Conservation (phyloP, 78 protist genomes). For the Polysphondylium violaceum region DNA sequence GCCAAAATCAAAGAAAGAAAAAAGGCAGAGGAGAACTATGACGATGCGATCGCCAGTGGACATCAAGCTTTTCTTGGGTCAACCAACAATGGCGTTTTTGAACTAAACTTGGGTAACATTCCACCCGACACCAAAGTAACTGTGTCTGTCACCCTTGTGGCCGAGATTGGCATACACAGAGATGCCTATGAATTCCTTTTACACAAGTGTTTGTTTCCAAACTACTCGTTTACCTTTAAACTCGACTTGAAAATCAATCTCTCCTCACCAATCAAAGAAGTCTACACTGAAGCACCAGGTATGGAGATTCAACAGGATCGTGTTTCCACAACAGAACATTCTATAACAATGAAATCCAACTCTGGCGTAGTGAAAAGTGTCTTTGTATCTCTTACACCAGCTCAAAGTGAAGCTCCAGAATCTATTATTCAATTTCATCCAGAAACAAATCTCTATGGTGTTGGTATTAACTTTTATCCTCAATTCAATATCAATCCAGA, state of each 20-base stretch:
- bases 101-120: constrained; percentile 28
- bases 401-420: neutral
- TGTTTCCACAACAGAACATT: neutral
- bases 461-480: constrained; percentile 52
- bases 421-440: neutral
- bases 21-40: constrained; percentile 8
- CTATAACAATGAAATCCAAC: no score
- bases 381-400: neutral
- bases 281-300: no score
- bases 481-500: neutral
- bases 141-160: constrained; percentile 8
- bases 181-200: constrained; percentile 6
- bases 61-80: constrained; percentile 52
- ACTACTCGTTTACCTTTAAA: neutral
- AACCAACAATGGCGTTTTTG: neutral
- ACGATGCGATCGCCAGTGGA: constrained; percentile 67
- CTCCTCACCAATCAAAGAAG: neutral
- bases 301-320: neutral
- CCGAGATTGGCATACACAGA: constrained; percentile 43
- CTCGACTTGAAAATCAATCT: neutral
- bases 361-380: constrained; percentile 15
- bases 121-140: constrained; percentile 42
- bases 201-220: constrained; percentile 39
- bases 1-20: constrained; percentile 32
- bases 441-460: neutral